Evolutionary conservation across 495 filamentous ascomycete genomes (phyloP), one percentile per base, ranked within the genome.

Genomic region (Immersiella caudata): DNA sequence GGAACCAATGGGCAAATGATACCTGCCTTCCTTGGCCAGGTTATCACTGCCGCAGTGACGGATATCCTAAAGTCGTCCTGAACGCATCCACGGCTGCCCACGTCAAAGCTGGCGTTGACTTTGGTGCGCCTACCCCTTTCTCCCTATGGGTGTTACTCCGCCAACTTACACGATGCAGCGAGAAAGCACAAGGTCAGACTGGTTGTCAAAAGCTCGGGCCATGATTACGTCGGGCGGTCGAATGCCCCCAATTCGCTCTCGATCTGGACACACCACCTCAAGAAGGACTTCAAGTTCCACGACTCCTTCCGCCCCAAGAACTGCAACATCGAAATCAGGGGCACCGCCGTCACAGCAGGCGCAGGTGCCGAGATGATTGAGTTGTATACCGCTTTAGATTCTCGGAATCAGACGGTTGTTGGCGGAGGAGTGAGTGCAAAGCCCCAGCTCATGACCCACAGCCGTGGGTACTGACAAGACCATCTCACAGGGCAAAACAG

Each of bases 181-280:
- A 78, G 72, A 21, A 68, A 80, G 51, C 74, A 88, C 55, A 85
- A 87, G 60, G 81, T 92, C 65, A 80, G 89, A 25, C 69, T 91
- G 11, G 75, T 90, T 36, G 79, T 93, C 51, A 87, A 87, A 55
- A 88, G 85, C 62, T 87, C 86, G 0, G 89, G 89, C 4, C 87
- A 88, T 74, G 87, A 87, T 64, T 81, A 82, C 71, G 74, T 83
- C 27, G 87, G 86, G 64, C 83, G 86, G 68, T 88, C 76, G 0
- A 70, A 69, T n/a, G 81, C 80, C 0, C 77, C 81, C 9, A 80
- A 83, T 35, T 82, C 85, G 1, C 74, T 87, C 35, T 82, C 80
- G 6, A 85, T 86, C 57, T 87, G 84, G 84, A 75, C 76, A 0
- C 79, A 79, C 59, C 70, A 84, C 54, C 78, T 86, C 71, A 72